Conservation (phyloP, 2,329 filamentous ascomycete species). For the Xylariales sp. region DNA sequence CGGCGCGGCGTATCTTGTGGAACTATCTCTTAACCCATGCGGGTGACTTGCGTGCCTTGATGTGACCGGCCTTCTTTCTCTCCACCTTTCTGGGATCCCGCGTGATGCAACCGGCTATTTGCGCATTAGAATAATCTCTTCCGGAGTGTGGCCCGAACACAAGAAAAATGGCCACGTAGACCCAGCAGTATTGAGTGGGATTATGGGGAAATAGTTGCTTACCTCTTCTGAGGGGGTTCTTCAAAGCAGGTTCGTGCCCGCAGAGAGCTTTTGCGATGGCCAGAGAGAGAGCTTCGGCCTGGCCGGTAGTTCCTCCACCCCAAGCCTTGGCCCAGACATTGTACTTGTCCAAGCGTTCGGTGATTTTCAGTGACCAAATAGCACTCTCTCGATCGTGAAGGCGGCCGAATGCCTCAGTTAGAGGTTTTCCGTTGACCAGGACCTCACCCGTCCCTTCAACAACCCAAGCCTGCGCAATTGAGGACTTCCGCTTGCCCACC, state of each 20-base stretch:
- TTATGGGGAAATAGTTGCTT: too few species aligned
- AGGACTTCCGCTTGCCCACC: constrained; percentile 82
- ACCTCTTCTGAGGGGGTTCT: constrained; percentile 85
- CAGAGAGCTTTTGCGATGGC: constrained; percentile 84
- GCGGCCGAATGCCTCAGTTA: constrained; percentile 77
- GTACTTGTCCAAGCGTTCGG: constrained; percentile 86
- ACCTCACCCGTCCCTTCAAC: constrained; percentile 92
- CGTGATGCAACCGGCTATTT: constrained; percentile 81
- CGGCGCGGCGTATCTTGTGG: too few species aligned
- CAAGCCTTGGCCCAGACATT: constrained; percentile 85
- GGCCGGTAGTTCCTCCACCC: constrained; percentile 89
- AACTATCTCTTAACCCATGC: constrained; percentile 85
- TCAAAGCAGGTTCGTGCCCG: constrained; percentile 88
- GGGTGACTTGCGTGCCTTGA: constrained; percentile 97
- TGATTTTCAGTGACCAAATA: constrained; percentile 82
- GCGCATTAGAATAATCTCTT: constrained; percentile 37
- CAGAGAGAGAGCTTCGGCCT: constrained; percentile 90
- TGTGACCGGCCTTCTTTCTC: constrained; percentile 93
- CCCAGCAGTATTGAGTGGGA: too few species aligned
- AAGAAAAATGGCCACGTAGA: too few species aligned
- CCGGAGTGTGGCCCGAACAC: too few species aligned
- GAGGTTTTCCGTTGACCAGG: constrained; percentile 82
- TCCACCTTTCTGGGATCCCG: constrained; percentile 90
- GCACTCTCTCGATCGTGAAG: constrained; percentile 93
- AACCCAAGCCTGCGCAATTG: constrained; percentile 77